These are phyloP conservation scores for Pseudisothecium myosuroides DNA, from an alignment of 225 moss, liverwort and hornwort species.

Conservation along the genomic window DNA sequence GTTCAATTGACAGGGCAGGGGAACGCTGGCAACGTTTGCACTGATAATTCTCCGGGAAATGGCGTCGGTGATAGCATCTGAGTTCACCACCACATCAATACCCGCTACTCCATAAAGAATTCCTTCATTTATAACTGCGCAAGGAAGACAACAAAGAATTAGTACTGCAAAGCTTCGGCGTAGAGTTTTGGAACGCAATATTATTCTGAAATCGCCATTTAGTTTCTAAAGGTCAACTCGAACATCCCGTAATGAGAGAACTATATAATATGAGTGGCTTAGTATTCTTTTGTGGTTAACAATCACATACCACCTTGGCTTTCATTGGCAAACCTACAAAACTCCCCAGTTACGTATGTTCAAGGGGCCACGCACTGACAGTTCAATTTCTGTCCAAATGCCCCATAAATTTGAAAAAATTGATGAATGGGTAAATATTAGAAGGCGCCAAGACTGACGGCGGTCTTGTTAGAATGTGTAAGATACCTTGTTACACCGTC, in stretches of 20 bases:
- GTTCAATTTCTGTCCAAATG: not conserved
- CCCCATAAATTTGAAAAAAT: not conserved
- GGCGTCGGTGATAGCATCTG: not conserved
- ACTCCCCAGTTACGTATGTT: not conserved
- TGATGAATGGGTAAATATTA: not conserved
- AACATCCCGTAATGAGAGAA: not conserved
- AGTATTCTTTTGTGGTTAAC: not conserved
- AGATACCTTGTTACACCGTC: not conserved
- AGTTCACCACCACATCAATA: slow-evolving; percentile 31
- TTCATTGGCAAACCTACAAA: not conserved
- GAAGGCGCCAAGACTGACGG: not conserved
- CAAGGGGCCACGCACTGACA: not conserved
- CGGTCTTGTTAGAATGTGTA: not conserved
- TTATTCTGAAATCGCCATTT: not conserved
- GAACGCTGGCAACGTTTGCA: slow-evolving; percentile 5
- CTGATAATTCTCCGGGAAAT: slow-evolving; percentile 13
- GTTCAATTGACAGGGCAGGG: slow-evolving; percentile 14
- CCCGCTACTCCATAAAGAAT: slow-evolving; percentile 38
- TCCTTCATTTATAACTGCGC: slow-evolving; percentile 20
- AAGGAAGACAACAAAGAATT: not conserved
- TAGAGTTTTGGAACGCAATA: not conserved
- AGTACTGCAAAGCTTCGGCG: not conserved
- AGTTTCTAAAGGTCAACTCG: not conserved
- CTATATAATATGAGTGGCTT: not conserved
- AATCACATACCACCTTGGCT: not conserved